Evolutionary conservation across 2,329 filamentous ascomycete species (phyloP).

Genomic region (Aspergillus sp.): DNA sequence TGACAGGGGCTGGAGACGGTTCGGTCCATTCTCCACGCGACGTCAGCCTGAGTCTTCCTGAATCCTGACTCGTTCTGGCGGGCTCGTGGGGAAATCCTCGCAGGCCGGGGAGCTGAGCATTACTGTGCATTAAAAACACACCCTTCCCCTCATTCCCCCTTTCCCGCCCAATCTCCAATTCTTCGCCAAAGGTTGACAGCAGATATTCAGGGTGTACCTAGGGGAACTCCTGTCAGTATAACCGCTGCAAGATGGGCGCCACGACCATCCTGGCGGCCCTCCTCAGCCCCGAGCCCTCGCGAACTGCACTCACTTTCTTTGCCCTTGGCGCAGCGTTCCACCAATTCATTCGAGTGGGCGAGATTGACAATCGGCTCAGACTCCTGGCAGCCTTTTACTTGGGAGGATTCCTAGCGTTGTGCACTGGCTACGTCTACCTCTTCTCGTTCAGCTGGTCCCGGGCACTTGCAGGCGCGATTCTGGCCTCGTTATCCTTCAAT

Average conservation of each 20-base stretch:
- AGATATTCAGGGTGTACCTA: no score
- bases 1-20: no score
- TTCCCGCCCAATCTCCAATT: no score
- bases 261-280: background rate
- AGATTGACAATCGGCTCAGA: constrained; percentile 5
- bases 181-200: no score
- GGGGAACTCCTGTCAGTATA: background rate
- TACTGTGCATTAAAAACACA: no score
- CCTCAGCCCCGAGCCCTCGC: background rate
- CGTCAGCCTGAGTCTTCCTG: no score
- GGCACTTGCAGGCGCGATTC: background rate
- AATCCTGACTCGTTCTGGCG: no score
- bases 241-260: background rate
- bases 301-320: background rate
- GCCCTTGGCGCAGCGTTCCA: background rate
- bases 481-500: background rate
- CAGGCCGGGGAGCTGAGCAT: no score
- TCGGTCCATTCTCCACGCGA: no score
- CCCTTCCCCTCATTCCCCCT: no score
- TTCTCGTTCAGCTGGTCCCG: background rate
- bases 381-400: background rate
- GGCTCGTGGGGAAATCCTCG: no score
- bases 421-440: background rate
- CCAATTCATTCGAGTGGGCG: background rate
- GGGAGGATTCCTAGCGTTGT: background rate